Percentiles rank a stretch among this genome's conserved stretches.
These are phyloP conservation scores for Tieghemostelium lacteum DNA, from an alignment of 78 protist genomes.

Conservation along the genomic window DNA sequence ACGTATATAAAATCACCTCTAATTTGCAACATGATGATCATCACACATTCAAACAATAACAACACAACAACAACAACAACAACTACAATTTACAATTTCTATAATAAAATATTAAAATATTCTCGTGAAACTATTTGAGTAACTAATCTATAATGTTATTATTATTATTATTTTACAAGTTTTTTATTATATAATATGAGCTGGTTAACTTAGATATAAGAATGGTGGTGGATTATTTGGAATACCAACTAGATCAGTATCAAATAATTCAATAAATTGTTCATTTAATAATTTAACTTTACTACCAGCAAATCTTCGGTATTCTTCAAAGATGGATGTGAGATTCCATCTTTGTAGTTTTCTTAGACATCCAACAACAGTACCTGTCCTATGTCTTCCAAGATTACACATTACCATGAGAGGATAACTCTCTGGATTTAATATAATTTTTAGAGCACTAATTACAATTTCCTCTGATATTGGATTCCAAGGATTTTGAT, in stretches of 20 bases:
- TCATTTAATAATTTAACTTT: conserved; percentile 91
- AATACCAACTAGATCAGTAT: conserved; percentile 92
- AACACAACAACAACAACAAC: background rate
- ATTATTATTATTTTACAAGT: background rate
- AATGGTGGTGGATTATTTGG: conserved; percentile 80
- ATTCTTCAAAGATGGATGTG: conserved; percentile 94
- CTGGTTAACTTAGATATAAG: conserved; percentile 42
- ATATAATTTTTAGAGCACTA: conserved; percentile 85
- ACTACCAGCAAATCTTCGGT: conserved; percentile 91
- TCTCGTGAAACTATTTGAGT: background rate
- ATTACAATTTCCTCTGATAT: conserved; percentile 90
- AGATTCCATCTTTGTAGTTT: conserved; percentile 96
- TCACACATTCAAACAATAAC: background rate
- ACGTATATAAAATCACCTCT: background rate
- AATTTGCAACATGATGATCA: background rate
- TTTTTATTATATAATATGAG: background rate
- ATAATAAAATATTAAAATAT: background rate
- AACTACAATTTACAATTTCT: background rate
- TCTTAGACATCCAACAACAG: conserved; percentile 95
- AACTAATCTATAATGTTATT: background rate
- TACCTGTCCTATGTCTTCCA: conserved; percentile 95
- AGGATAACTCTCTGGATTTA: conserved; percentile 90
- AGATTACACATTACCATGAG: conserved; percentile 91
- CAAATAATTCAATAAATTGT: conserved; percentile 98
- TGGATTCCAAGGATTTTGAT: conserved; percentile 82